These are phyloP conservation scores for Trebouxiophyceae sp. DNA, from an alignment of 163 green algal species.

Conservation along the genomic window DNA sequence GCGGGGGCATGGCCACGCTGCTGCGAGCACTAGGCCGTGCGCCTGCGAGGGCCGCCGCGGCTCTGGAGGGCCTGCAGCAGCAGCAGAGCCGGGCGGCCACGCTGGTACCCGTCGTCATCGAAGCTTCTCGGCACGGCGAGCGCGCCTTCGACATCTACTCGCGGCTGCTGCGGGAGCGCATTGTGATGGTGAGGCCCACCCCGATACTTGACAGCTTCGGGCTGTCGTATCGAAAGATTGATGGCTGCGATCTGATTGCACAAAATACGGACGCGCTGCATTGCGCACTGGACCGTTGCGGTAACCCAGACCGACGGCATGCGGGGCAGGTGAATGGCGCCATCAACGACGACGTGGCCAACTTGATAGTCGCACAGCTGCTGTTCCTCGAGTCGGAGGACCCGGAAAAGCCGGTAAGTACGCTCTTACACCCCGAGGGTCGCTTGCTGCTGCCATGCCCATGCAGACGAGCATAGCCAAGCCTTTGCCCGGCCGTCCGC, in stretches of 20 bases:
- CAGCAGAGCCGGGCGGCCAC: background rate
- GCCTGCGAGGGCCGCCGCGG: too few species aligned
- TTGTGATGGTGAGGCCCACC: constrained; percentile 50
- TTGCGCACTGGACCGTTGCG: background rate
- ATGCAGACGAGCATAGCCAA: too few species aligned
- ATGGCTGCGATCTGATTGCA: too few species aligned
- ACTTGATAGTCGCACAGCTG: constrained; percentile 86
- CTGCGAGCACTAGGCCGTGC: too few species aligned
- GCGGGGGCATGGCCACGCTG: too few species aligned
- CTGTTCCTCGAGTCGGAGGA: constrained; percentile 90
- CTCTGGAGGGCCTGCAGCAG: too few species aligned
- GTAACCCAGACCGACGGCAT: background rate
- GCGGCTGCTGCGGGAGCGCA: constrained; percentile 81
- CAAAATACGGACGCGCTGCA: too few species aligned
- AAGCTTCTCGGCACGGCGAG: constrained; percentile 64
- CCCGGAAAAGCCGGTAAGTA: constrained; percentile 70
- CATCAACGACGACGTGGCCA: constrained; percentile 53
- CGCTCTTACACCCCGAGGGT: too few species aligned
- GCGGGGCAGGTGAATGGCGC: constrained; percentile 51
- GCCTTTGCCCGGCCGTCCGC: constrained; percentile 8
- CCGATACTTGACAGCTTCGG: background rate
- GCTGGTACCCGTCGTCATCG: constrained; percentile 76
- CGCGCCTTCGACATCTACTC: constrained; percentile 87
- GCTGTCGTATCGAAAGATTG: background rate
- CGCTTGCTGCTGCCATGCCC: too few species aligned